Conservation (phyloP, 148 eudicot genomes). For the Rhododendron vialii region DNA sequence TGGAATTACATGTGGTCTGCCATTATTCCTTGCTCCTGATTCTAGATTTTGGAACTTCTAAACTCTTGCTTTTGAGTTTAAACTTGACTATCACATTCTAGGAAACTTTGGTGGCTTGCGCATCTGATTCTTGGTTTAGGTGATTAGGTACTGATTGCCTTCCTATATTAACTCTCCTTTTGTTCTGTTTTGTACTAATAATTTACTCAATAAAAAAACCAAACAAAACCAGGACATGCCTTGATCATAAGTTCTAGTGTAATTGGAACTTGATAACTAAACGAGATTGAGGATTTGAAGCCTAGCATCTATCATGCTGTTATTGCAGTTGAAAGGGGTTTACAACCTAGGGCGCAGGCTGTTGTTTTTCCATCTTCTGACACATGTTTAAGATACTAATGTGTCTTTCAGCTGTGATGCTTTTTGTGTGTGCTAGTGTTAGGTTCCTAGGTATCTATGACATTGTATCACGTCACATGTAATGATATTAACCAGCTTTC, state of each 20-base stretch:
- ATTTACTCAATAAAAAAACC: not conserved
- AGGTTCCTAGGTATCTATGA: not conserved
- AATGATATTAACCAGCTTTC: slow-evolving; percentile 6
- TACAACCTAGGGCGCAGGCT: not conserved
- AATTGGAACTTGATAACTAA: not conserved
- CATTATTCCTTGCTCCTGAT: not conserved
- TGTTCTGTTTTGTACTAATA: not conserved
- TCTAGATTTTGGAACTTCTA: not conserved
- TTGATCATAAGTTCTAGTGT: not conserved
- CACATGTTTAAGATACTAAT: slow-evolving; percentile 7
- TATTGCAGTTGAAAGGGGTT: not conserved
- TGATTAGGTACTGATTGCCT: not conserved
- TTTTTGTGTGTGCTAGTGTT: not conserved
- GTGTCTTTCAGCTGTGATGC: not conserved
- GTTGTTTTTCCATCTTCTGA: not conserved
- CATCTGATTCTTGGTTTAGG: not conserved
- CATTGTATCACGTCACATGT: not conserved
- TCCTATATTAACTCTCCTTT: not conserved
- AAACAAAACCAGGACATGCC: not conserved
- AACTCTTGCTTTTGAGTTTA: not conserved
- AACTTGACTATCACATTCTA: not conserved
- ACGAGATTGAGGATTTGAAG: not conserved
- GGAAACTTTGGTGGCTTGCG: not conserved
- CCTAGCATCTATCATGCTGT: not conserved
- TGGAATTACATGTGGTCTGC: not conserved